Evolutionary conservation across 192 early-diverging fungal genomes (phyloP), one percentile per base, ranked within the genome.

Genomic region (Linnemannia schmuckeri): DNA sequence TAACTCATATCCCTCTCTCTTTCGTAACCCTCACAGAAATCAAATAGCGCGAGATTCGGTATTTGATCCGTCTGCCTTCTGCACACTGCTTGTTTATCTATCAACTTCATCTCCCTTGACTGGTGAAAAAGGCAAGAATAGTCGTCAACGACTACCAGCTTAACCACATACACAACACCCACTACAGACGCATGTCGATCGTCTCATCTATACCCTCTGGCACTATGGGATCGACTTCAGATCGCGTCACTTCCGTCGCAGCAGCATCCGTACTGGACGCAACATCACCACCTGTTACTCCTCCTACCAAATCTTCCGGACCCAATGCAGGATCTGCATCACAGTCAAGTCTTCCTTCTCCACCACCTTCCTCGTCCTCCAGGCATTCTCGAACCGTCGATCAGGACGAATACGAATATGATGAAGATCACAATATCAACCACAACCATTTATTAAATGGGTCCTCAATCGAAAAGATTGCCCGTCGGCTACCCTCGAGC

Each of bases 321-420:
- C 74, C 63, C 22, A 72, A 81, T 42, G 71, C 80, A 15, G 75
- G 75, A 69, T 73, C 78, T 20, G 66, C 74, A 35, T 63, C 73
- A 40, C 79, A 70, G 54, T 74, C 74, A 42, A 77, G 78, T 30
- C 76, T 87, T 13, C 85, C 85, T 17, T 81, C 85, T 6, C 85
- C 85, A 20, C 85, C 85, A 18, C 75, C 79, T 1, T 87, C 85
- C 6, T 87, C 85, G 22, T 87, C 85, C 0, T 87, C 79, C 4
- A 71, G 70, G 46, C 75, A 72, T 44, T 55, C 71, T 35, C 71
- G 76, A 9, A 42, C 71, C 24, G 57, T 30, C 22, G 46, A 47
- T 18, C 30, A 77, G 6, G 61, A 75, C 30, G 73, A 80, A 40
- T 74, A 22, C 30, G 41, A 52, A 24, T 70, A 71, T 18, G 73